Percentiles rank a stretch among this genome's conserved stretches.
phyloP scores from a whole-genome alignment of 2,329 filamentous ascomycete species.

The Claviceps capensis region DNA sequence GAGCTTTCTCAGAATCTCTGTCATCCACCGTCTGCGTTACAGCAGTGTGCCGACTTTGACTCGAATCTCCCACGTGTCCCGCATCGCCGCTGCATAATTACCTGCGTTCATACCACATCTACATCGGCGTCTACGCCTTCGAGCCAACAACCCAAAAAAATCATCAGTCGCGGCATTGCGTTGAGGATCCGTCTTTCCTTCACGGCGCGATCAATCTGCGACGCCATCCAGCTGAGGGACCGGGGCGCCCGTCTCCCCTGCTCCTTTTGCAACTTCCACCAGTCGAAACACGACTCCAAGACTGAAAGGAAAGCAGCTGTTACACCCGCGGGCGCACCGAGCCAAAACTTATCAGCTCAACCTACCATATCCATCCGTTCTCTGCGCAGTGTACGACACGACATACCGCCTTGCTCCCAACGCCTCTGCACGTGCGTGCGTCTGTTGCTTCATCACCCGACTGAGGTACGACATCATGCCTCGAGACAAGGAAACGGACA shows the following conservation, averaged over 20 bases:
- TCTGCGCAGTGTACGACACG: neutral
- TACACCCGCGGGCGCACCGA: neutral
- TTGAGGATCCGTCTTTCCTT: too few species aligned
- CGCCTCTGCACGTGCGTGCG: neutral
- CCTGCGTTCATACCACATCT: neutral
- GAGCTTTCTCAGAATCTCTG: neutral
- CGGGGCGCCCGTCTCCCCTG: neutral
- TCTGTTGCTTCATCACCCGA: neutral
- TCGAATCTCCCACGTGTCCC: slow-evolving; percentile 9
- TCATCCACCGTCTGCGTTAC: neutral
- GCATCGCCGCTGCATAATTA: neutral
- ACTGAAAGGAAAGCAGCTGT: neutral
- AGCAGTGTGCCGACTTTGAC: slow-evolving; percentile 5
- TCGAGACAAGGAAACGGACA: slow-evolving; percentile 33
- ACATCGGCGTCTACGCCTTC: neutral
- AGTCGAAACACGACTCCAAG: neutral
- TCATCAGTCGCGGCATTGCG: neutral
- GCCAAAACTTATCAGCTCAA: neutral
- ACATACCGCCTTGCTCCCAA: neutral
- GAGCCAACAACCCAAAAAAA: neutral
- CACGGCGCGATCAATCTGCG: neutral
- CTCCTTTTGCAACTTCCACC: neutral
- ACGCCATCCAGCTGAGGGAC: neutral
- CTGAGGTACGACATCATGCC: slow-evolving; percentile 19
- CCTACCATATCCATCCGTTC: neutral